These are phyloP conservation scores for Kodamaea fukazawae DNA, from an alignment of 805 yeast species.

Conservation along the genomic window DNA sequence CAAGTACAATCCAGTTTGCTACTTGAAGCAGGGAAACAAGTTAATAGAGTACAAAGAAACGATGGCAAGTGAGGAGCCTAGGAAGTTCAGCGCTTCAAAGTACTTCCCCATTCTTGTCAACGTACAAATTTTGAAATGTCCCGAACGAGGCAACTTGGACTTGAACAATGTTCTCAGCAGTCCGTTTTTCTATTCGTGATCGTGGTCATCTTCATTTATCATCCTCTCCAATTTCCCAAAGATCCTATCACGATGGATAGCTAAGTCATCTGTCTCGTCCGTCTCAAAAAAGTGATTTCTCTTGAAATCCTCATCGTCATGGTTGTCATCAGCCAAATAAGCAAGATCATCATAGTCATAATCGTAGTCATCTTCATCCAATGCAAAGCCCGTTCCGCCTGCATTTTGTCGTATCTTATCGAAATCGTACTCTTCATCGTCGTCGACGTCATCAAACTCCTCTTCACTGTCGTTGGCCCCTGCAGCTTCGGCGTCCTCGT, in stretches of 20 bases:
- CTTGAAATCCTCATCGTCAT: conserved; percentile 19
- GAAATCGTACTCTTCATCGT: conserved; percentile 19
- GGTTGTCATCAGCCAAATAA: conserved; percentile 10
- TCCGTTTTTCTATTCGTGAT: conserved; percentile 36
- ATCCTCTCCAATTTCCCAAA: conserved; percentile 55
- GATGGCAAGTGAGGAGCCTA: background rate
- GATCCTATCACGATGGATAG: conserved; percentile 60
- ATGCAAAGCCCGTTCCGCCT: conserved; percentile 5
- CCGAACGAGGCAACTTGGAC: conserved; percentile 33
- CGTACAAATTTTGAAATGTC: conserved; percentile 27
- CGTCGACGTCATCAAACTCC: conserved; percentile 10
- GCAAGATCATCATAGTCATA: conserved; percentile 7
- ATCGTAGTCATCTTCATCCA: conserved; percentile 10
- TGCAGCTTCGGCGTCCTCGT: conserved; percentile 60
- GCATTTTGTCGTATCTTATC: conserved; percentile 14
- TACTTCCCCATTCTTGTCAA: conserved; percentile 25
- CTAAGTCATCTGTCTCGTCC: conserved; percentile 59
- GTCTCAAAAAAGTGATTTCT: conserved; percentile 55
- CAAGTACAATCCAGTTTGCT: conserved; percentile 22
- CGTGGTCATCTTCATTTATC: conserved; percentile 43
- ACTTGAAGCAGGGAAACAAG: conserved; percentile 11
- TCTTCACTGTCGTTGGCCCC: conserved; percentile 18
- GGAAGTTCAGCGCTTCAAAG: conserved; percentile 6
- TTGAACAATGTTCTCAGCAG: conserved; percentile 30
- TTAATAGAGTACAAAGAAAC: conserved; percentile 6